These are phyloP conservation scores for Erodium moschatum DNA, from an alignment of 441 rosid genomes.

Conservation along the genomic window DNA sequence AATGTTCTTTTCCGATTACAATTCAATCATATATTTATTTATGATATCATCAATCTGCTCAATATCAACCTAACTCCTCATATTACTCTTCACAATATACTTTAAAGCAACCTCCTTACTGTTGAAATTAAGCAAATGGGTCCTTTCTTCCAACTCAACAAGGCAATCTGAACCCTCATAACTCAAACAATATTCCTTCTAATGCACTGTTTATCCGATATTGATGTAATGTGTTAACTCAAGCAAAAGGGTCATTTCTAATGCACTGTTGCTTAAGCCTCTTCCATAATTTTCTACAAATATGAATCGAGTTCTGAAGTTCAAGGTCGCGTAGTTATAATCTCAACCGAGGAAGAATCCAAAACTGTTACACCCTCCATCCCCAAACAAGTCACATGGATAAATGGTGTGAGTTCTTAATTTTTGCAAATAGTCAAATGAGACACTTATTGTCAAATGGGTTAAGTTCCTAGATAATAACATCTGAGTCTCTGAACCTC, in stretches of 20 bases:
- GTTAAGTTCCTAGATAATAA: background rate
- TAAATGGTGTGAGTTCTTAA: no score
- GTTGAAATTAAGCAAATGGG: background rate
- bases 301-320: background rate
- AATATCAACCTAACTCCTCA: background rate
- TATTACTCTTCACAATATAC: background rate
- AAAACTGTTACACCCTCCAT: background rate
- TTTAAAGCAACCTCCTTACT: background rate
- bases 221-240: no score
- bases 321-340: background rate
- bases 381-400: background rate
- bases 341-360: background rate
- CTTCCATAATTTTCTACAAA: no score
- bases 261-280: no score
- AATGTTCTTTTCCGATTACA: background rate
- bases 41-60: no score
- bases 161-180: constrained; percentile 4
- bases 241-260: no score
- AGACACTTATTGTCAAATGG: background rate
- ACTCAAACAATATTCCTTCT: background rate
- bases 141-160: background rate
- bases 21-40: background rate
- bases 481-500: background rate
- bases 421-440: background rate
- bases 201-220: background rate